Base-by-base conservation (phyloP, 2,329 filamentous ascomycete species). In the Trichoderma hamatum region DNA sequence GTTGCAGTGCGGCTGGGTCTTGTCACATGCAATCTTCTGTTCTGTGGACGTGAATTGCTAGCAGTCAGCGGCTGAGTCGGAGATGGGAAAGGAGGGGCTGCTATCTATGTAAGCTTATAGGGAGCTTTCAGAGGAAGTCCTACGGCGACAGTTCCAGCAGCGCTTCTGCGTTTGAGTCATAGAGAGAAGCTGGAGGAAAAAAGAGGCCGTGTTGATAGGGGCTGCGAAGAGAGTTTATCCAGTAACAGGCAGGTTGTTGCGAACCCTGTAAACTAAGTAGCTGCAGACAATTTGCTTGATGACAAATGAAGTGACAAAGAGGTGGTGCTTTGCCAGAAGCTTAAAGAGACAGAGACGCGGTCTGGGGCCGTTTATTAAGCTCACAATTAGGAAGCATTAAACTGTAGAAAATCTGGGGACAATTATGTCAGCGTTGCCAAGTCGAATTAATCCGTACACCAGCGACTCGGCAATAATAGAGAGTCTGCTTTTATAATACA, bases 101-200 rank as follows among this genome's bases (percentile, higher is more conserved):
- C 34, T 14, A 14, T 39, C 34, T 39, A 39, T 43, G 1, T 5
- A 49, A 10, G 46, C 34, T 36, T 36, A 13, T 36, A 36, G 34
- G 34, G 34, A 13, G 34, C 30, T 36, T 36, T 36, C 7, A 14
- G n/a, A 13, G n/a, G 43, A 21, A n/a, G 46, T 13, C 65, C 24
- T 68, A 68, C 66, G 56, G 26, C 66, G 66, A 46, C 66, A 68
- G 24, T 68, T 68, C 66, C 66, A 68, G 26, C 66, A 68, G 21
- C 66, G 56, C 14, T 68, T 68, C 56, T 62, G 66, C 26, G 52
- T 49, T 55, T 56, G 63, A n/a, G 52, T 66, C 63, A 66, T 66
- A 24, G 63, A 32, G 26, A 52, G 14, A 26, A 3, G 19, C 19
- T n/a, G 19, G 1, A 43, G 1, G 3, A 43, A 43, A 3, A 16